A percentile compares a stretch with the other conserved stretches of the same genome.
phyloP scores from a whole-genome alignment of 352 stramenopile genomes.

The Aphanomyces invadans region DNA sequence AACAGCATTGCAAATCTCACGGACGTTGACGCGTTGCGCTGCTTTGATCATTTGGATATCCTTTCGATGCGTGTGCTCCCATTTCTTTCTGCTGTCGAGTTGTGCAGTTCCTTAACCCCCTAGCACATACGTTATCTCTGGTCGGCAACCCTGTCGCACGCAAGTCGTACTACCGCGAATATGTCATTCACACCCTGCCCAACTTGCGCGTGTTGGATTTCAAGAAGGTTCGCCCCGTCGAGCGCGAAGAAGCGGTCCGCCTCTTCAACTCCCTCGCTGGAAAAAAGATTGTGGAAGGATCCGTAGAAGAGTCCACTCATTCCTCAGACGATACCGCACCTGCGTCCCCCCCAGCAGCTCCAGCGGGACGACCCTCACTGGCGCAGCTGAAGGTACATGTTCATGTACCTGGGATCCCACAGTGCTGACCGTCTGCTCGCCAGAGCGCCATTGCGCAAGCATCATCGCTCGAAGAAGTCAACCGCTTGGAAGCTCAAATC shows the following conservation, averaged over 20 bases:
- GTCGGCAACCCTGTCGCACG: slow-evolving; percentile 86
- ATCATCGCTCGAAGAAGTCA: slow-evolving; percentile 30
- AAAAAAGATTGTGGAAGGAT: slow-evolving; percentile 46
- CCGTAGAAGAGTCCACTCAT: background rate
- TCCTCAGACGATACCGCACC: background rate
- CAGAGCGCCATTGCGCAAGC: slow-evolving; percentile 27
- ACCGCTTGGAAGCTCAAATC: slow-evolving; percentile 28
- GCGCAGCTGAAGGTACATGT: slow-evolving; percentile 3
- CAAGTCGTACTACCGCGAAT: slow-evolving; percentile 87
- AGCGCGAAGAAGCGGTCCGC: slow-evolving; percentile 61
- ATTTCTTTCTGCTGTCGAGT: background rate
- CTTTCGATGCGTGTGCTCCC: slow-evolving; percentile 24
- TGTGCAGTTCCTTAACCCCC: slow-evolving; percentile 17
- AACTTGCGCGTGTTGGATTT: slow-evolving; percentile 83
- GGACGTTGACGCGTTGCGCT: slow-evolving; percentile 74
- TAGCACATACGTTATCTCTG: slow-evolving; percentile 53
- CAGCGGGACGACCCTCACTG: background rate
- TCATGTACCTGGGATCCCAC: too few species aligned
- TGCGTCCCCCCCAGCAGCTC: background rate
- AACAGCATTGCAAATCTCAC: slow-evolving; percentile 78
- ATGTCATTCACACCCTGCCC: slow-evolving; percentile 87
- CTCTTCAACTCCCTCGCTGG: slow-evolving; percentile 72
- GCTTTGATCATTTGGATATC: slow-evolving; percentile 73
- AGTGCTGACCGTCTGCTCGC: background rate
- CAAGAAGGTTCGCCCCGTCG: slow-evolving; percentile 67